Evolutionary conservation across 495 filamentous ascomycete species (phyloP).

Genomic region (Penicillium canescens): DNA sequence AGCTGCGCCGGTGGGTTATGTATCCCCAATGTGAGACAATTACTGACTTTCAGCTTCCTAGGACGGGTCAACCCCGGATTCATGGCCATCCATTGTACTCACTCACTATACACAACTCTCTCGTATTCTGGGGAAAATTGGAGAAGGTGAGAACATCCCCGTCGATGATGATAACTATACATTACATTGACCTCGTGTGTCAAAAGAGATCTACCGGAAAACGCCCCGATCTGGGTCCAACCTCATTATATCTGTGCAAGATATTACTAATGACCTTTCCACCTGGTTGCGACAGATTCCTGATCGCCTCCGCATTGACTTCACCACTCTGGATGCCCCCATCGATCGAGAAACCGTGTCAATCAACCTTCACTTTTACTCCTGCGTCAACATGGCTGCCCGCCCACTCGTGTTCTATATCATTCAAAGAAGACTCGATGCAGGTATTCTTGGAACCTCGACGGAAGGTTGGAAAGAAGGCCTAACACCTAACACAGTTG

Average conservation of each 20-base stretch:
- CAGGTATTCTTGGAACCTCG: slow-evolving; percentile 18
- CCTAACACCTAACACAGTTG: slow-evolving; percentile 39
- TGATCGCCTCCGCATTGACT: slow-evolving; percentile 43
- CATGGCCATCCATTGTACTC: slow-evolving; percentile 47
- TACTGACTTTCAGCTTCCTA: slow-evolving; percentile 12
- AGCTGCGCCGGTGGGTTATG: slow-evolving; percentile 22
- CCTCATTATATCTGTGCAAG: slow-evolving; percentile 45
- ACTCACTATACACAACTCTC: slow-evolving; percentile 48
- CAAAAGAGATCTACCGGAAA: slow-evolving; percentile 48
- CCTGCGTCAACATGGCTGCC: slow-evolving; percentile 53
- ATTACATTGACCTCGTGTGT: background rate
- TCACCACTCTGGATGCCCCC: slow-evolving; percentile 32
- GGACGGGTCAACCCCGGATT: slow-evolving; percentile 26
- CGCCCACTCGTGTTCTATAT: slow-evolving; percentile 50
- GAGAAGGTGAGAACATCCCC: slow-evolving; percentile 28
- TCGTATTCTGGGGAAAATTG: slow-evolving; percentile 46
- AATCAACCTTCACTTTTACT: slow-evolving; percentile 50
- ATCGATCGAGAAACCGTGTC: slow-evolving; percentile 47
- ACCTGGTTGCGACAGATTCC: slow-evolving; percentile 43
- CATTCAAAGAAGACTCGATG: slow-evolving; percentile 43
- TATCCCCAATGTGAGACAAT: background rate
- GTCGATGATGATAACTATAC: no score
- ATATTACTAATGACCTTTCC: slow-evolving; percentile 42
- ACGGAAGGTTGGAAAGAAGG: slow-evolving; percentile 43
- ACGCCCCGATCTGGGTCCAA: slow-evolving; percentile 42